Conservation (phyloP, 2,329 filamentous ascomycete species). For the Sclerotinia minor region DNA sequence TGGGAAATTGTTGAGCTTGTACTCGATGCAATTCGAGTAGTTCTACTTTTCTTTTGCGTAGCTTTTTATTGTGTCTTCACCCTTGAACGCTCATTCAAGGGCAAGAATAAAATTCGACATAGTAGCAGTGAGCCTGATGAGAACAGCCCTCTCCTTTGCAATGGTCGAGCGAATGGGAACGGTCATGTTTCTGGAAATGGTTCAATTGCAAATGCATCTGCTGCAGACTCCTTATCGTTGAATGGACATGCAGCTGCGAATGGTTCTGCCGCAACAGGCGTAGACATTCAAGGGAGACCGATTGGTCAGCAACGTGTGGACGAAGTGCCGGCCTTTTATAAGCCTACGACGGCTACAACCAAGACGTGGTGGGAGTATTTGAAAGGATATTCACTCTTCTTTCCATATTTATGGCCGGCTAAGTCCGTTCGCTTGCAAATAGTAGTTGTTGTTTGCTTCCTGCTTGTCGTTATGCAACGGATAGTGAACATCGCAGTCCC, state of each 20-base stretch:
- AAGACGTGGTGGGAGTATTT: constrained; percentile 97
- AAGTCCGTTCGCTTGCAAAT: constrained; percentile 74
- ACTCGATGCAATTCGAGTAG: constrained; percentile 67
- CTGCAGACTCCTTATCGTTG: constrained; percentile 23
- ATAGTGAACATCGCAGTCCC: constrained; percentile 86
- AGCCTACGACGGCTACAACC: constrained; percentile 80
- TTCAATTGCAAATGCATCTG: constrained; percentile 42
- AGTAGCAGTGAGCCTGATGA: constrained; percentile 47
- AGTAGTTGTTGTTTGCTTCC: constrained; percentile 78
- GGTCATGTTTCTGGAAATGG: constrained; percentile 42
- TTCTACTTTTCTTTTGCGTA: constrained; percentile 56
- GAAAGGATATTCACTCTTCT: constrained; percentile 87
- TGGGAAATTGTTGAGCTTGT: constrained; percentile 68
- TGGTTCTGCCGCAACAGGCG: constrained; percentile 45
- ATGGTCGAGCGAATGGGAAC: constrained; percentile 43
- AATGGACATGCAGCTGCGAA: constrained; percentile 39
- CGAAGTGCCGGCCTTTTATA: constrained; percentile 79
- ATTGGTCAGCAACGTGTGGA: constrained; percentile 46
- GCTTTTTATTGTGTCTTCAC: constrained; percentile 60
- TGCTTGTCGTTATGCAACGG: constrained; percentile 77
- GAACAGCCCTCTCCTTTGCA: constrained; percentile 61
- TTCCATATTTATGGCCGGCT: constrained; percentile 94
- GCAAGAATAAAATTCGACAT: constrained; percentile 25
- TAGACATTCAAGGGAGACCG: constrained; percentile 49
- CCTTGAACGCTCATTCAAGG: constrained; percentile 37